Conservation (phyloP, 2,329 filamentous ascomycete genomes). For the Diatrype stigma region DNA sequence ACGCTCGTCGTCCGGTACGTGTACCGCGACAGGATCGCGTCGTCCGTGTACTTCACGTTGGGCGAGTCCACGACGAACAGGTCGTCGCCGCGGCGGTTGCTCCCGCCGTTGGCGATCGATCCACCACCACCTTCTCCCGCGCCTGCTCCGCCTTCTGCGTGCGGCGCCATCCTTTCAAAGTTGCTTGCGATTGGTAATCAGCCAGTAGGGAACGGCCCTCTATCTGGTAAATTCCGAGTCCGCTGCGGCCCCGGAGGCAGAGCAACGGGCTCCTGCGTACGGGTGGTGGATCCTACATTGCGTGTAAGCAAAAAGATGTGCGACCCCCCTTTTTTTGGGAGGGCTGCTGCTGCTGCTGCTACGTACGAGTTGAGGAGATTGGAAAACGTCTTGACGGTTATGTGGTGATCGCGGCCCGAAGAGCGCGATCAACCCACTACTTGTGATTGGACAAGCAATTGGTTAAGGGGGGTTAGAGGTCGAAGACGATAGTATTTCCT, state of each 20-base stretch:
- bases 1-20: conserved; percentile 93
- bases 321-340: conserved; percentile 7
- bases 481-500: no score
- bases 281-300: conserved; percentile 77
- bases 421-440: conserved; percentile 48
- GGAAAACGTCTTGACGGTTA: conserved; percentile 91
- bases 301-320: conserved; percentile 9
- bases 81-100: conserved; percentile 44
- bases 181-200: conserved; percentile 23
- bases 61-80: conserved; percentile 87
- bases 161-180: conserved; percentile 75
- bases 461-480: neutral
- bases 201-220: conserved; percentile 29
- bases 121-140: conserved; percentile 50
- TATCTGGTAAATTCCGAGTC: conserved; percentile 58
- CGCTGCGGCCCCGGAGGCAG: conserved; percentile 81
- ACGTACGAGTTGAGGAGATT: conserved; percentile 91
- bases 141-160: conserved; percentile 63
- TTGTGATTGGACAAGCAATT: conserved; percentile 9
- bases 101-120: conserved; percentile 31
- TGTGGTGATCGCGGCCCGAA: conserved; percentile 53
- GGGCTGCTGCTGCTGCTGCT: conserved; percentile 29
- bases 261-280: conserved; percentile 94
- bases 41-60: conserved; percentile 86
- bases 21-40: conserved; percentile 89